Evolutionary conservation across 257 asterid species (phyloP).

Genomic region (Ophiorrhiza pumila): DNA sequence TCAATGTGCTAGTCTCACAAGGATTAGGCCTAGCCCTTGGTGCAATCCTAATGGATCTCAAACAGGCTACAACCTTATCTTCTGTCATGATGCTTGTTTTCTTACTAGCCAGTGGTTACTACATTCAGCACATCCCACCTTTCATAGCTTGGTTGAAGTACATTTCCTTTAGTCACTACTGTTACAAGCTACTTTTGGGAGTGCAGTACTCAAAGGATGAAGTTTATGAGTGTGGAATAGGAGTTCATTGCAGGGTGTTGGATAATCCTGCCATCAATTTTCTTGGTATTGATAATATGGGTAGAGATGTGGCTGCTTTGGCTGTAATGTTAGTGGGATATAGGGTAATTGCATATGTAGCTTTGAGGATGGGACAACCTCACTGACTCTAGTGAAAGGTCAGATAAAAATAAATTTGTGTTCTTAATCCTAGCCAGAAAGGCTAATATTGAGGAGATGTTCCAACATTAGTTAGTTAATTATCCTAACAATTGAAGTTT

Average conservation of each 20-base stretch:
- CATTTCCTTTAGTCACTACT: constrained; percentile 62
- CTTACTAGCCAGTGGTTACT: constrained; percentile 69
- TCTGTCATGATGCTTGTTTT: constrained; percentile 76
- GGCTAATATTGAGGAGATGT: background rate
- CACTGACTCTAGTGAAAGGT: constrained; percentile 27
- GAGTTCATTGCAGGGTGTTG: constrained; percentile 41
- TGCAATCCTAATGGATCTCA: constrained; percentile 71
- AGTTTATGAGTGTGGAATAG: constrained; percentile 54
- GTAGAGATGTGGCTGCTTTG: constrained; percentile 57
- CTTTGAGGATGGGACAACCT: constrained; percentile 54
- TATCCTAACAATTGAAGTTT: constrained; percentile 5
- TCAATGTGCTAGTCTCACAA: constrained; percentile 74
- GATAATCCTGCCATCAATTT: constrained; percentile 61
- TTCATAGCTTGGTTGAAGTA: constrained; percentile 72
- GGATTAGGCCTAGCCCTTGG: constrained; percentile 89
- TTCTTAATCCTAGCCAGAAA: constrained; percentile 11
- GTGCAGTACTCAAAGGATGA: constrained; percentile 57
- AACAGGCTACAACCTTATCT: constrained; percentile 59
- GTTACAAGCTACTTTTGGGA: constrained; percentile 66
- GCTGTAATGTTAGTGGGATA: constrained; percentile 67
- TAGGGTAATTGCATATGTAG: constrained; percentile 74
- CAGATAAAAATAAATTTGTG: background rate
- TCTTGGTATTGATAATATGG: constrained; percentile 54
- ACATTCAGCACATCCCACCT: constrained; percentile 66
- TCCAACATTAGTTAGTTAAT: background rate